A percentile compares a stretch with the other conserved stretches of the same genome.
Conservation (phyloP, 768 basidiomycete species). For the Daedaleopsis nitida region DNA sequence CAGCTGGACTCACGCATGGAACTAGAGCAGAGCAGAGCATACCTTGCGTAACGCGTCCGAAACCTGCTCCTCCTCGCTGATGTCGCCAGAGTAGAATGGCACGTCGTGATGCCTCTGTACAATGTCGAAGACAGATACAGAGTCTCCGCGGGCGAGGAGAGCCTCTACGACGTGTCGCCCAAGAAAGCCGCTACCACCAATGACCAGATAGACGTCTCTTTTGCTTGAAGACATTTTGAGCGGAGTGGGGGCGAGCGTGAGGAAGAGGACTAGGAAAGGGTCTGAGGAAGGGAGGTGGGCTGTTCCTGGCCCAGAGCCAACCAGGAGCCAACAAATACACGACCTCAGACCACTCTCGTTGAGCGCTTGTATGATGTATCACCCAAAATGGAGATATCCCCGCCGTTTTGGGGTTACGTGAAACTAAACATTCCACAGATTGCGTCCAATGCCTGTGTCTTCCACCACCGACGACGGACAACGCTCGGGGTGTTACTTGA, state of each 20-base stretch:
- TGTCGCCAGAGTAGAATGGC: slow-evolving; percentile 88
- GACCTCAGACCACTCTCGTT: not conserved
- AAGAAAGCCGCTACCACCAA: slow-evolving; percentile 92
- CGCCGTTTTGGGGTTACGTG: not conserved
- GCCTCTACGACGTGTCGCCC: slow-evolving; percentile 90
- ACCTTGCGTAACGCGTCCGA: slow-evolving; percentile 75
- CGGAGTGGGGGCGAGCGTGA: not conserved
- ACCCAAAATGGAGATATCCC: not conserved
- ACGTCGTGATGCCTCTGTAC: slow-evolving; percentile 89
- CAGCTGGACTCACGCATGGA: not conserved
- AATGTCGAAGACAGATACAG: slow-evolving; percentile 87
- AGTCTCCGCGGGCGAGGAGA: slow-evolving; percentile 75
- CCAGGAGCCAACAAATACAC: not conserved
- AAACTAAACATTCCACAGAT: not conserved
- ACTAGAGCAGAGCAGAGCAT: slow-evolving; percentile 22
- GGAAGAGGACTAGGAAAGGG: not conserved
- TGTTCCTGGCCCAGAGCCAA: not conserved
- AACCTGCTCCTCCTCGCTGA: slow-evolving; percentile 76
- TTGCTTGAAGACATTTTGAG: slow-evolving; percentile 10
- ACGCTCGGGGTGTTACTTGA: no score
- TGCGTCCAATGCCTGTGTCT: no score
- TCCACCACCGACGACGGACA: no score
- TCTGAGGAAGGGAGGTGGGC: not conserved
- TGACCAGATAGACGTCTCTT: slow-evolving; percentile 79
- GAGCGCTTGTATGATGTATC: not conserved